Evolutionary conservation across 768 basidiomycete genomes (phyloP), one percentile per base, ranked within the genome.

Genomic region (Lentinula boryana): DNA sequence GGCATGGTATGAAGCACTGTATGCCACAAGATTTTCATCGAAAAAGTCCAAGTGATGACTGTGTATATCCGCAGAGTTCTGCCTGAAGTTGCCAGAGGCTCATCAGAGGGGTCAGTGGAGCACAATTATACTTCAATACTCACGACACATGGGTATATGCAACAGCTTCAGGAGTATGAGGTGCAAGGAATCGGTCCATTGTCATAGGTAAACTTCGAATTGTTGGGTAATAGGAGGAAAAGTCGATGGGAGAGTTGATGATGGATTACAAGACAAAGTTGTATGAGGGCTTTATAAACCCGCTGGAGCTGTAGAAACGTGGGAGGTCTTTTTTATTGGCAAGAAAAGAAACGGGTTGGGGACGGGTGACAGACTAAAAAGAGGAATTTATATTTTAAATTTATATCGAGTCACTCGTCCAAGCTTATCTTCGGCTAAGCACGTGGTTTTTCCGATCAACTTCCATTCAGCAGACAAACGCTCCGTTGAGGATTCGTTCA

Each of bases 1-100:
- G 2, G 90, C 88, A 64, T 87, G 80, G 72, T 93, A 93, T 4
- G 90, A 86, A n/a, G 91, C 89, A 66, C 84, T 89, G 21, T 85
- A 83, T 1, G 90, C 87, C 44, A 91, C 82, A 60, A 91, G 80
- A 2, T 83, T 84, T 71, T 91, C 89, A 74, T 89, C 80, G 68
- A 48, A 35, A 51, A n/a, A 16, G n/a, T 51, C 50, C 4, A 88
- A 77, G 12, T 83, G 82, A 13, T 84, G 84, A 64, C 86, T 83
- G 65, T 89, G 33, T 83, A 38, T 79, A 68, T 90, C 87, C 88
- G 89, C 91, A 46, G 46, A 48, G 10, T 48, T 48, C 21, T 48
- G 46, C 18, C 46, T 48, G 12, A 48, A 48, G 12, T 48, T 63
- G 54, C 61, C 55, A 63, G 68, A 64, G 59, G 65, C 9, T 31